Evolutionary conservation across 768 basidiomycete species (phyloP), one percentile per base, ranked within the genome.

Genomic region (Strobilomyces dryophilus): DNA sequence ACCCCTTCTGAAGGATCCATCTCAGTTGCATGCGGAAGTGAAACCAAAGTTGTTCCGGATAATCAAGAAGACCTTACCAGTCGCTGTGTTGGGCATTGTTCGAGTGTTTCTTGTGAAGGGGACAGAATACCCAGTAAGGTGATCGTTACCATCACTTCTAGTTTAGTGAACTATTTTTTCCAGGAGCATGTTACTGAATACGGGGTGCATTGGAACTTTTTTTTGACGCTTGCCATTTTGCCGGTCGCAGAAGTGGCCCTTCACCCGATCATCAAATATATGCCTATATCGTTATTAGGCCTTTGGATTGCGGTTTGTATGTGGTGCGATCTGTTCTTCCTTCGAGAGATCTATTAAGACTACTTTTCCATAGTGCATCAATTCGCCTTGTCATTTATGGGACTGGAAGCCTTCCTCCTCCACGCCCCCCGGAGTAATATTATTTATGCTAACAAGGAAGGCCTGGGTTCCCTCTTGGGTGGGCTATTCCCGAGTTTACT

Each of bases 171-270:
- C 49, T 49, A 55, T 26, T 18, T 40, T 12, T 34, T 21, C 31
- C 75, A 87, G 95, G 97, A 98, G 74, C 97, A 98, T 54, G 85
- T 89, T 50, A 87, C 94, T 0, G 97, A 99, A 71, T 98, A 98
- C 58, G 97, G 97, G 0, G 82, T 83, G 0, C 95, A 98, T 62
- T 99, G 97, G 97, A 98, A 98, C 67, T 98, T 98, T 72, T 99
- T 99, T 78, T 79, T 98, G 60, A 98, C 97, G 0, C 76, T 98
- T 20, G 92, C 87, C 0, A 59, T 91, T 1, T 66, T 98, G 6
- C 94, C 94, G 0, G 64, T 91, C 4, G 70, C 89, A 12, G 84
- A 92, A 63, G 78, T 85, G 3, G 41, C 82, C 0, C 67, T 94
- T 4, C 85, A 89, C 51, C 89, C 90, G 0, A 24, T 92, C 31